Evolutionary conservation across 208 protist genomes (phyloP).

Genomic region (Leishmania tarentolae): DNA sequence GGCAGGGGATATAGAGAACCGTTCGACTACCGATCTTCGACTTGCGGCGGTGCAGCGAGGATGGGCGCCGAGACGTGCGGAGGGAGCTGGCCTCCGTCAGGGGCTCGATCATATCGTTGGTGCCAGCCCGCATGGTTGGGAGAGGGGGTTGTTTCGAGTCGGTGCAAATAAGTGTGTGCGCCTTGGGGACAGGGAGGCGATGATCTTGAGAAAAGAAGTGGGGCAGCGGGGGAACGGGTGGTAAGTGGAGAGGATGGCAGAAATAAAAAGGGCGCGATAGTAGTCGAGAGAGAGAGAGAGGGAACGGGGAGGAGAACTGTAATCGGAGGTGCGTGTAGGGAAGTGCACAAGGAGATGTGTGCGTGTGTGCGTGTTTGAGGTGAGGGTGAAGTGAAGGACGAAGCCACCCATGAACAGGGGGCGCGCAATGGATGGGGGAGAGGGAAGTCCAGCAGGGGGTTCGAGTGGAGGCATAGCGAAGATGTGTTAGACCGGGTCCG

Average conservation of each 20-base stretch:
- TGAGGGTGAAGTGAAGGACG: background rate
- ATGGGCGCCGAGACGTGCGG: constrained; percentile 20
- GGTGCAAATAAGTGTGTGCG: background rate
- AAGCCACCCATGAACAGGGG: background rate
- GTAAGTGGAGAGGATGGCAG: background rate
- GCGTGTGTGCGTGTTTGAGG: background rate
- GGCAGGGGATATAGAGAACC: constrained; percentile 25
- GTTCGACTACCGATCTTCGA: constrained; percentile 22
- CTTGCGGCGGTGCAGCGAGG: constrained; percentile 29
- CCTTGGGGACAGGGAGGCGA: background rate
- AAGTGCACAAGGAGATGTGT: background rate
- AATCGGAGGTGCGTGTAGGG: background rate
- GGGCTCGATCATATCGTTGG: constrained; percentile 6
- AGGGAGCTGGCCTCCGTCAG: constrained; percentile 17
- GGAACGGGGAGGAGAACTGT: background rate
- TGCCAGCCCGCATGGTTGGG: background rate
- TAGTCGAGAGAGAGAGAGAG: background rate
- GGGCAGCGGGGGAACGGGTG: background rate
- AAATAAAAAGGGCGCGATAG: background rate
- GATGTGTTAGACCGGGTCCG: background rate
- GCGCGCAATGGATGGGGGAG: background rate
- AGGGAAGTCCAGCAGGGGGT: background rate
- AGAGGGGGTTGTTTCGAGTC: background rate
- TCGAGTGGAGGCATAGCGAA: background rate
- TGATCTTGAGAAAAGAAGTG: background rate